Evolutionary conservation across 306 rosid genomes (phyloP).

Genomic region (Hylodesmum podocarpum): DNA sequence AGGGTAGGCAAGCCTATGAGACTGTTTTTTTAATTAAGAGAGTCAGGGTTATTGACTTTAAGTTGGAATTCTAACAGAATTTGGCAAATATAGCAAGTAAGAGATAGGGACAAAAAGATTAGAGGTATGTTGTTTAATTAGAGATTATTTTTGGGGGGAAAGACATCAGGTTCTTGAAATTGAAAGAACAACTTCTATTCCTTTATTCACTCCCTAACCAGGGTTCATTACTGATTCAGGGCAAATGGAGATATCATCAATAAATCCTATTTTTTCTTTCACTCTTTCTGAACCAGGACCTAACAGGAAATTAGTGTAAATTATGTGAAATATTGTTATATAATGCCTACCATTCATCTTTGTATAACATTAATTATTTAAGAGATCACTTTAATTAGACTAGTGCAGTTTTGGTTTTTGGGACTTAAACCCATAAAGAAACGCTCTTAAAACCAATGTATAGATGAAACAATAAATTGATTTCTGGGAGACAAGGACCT

Average conservation of each 20-base stretch:
- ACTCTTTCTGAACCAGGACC: neutral
- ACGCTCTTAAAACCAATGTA: neutral
- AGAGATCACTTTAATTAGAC: neutral
- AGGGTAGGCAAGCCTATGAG: neutral
- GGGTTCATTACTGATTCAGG: too few relatives aligned
- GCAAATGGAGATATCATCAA: neutral
- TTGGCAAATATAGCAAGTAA: neutral
- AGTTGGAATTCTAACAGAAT: neutral
- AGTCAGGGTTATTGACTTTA: neutral
- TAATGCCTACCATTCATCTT: neutral
- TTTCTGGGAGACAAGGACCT: constrained; percentile 43
- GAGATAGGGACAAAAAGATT: neutral
- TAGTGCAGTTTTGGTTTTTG: neutral
- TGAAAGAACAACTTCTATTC: too few relatives aligned
- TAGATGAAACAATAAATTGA: neutral
- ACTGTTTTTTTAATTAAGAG: neutral
- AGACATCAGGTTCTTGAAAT: too few relatives aligned
- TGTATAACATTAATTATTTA: neutral
- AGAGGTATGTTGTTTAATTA: neutral
- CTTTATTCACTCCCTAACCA: too few relatives aligned
- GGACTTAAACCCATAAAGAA: neutral
- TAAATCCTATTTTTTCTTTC: neutral
- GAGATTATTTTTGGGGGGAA: neutral
- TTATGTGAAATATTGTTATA: neutral
- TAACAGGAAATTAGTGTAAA: neutral